Evolutionary conservation across 2,329 filamentous ascomycete genomes (phyloP), one percentile per base, ranked within the genome.

Genomic region (Phaeoacremonium minimum): DNA sequence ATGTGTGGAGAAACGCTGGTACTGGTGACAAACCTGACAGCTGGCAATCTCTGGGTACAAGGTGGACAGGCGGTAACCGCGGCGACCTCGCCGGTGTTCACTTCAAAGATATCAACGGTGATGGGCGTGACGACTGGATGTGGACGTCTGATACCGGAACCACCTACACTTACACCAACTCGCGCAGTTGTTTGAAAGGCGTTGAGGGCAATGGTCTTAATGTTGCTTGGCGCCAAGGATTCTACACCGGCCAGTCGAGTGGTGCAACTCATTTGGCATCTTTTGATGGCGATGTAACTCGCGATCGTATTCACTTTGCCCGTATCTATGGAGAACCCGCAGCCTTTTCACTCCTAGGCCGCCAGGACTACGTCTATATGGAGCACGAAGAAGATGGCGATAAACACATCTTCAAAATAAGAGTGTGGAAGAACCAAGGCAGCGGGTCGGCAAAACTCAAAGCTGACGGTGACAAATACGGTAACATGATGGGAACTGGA

Each of bases 11-110:
- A 5, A 37, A 41, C 17, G 39, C 31, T 11, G 16, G 14, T 5
- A 13, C 17, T 15, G 37, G 32, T 6, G 38, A 41, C 18, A 26
- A 28, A 7, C 28, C 41, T 7, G 28, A 20, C 4, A 60, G 53
- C 41, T 66, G 59, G 57, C 57, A 66, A 38, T 33, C 42, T 1
- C 45, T 64, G 22, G 54, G 45, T 4, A 11, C 40, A 14, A 33
- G 41, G 3, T 56, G 50, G 30, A 37, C 37, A 5, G 38, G 29
- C 11, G 43, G 49, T 22, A 36, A 35, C 3, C 49, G 48, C 38
- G 46, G 49, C 2, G 42, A 52, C 18, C 19, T 46, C 7, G 17
- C 18, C 11, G 51, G 49, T 1, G 32, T 53, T 6, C 43, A 41
- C 2, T 48, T 51, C 16, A 40, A 44, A 4, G 52, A 56, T 16